A percentile compares a stretch with the other conserved stretches of the same genome.
Conservation (phyloP, 163 green algal species). For the Scenedesmus sp. region DNA sequence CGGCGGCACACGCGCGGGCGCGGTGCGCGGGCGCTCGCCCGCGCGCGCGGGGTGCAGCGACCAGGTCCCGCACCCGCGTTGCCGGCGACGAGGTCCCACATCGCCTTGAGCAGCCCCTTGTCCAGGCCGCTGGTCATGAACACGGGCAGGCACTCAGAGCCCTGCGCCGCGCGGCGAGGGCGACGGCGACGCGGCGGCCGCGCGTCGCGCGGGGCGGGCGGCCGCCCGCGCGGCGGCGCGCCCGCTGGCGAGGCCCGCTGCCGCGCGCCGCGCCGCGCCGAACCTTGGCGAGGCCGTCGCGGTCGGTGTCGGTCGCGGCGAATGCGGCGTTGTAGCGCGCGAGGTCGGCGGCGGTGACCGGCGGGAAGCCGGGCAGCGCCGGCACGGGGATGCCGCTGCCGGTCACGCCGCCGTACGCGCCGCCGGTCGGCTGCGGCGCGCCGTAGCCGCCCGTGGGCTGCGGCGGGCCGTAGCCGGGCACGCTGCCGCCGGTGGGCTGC, state of each 20-base stretch:
- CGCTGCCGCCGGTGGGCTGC: too few species aligned
- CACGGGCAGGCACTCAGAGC: slow-evolving; percentile 78
- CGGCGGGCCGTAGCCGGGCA: too few species aligned
- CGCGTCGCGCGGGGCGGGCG: too few species aligned
- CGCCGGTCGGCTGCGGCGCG: slow-evolving; percentile 47
- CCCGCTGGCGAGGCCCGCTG: too few species aligned
- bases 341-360: slow-evolving; percentile 42
- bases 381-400: too few species aligned
- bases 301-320: slow-evolving; percentile 74
- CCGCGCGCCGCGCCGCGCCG: not conserved
- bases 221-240: too few species aligned
- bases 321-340: slow-evolving; percentile 76
- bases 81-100: slow-evolving; percentile 62
- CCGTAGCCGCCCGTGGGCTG: slow-evolving; percentile 13
- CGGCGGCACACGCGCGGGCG: slow-evolving; percentile 70
- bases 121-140: slow-evolving; percentile 86
- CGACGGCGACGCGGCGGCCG: too few species aligned
- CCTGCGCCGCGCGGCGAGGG: too few species aligned
- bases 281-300: slow-evolving; percentile 78
- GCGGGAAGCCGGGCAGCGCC: slow-evolving; percentile 31
- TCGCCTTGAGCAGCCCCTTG: slow-evolving; percentile 65
- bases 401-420: not conserved
- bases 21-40: too few species aligned
- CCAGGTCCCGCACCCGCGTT: slow-evolving; percentile 8
- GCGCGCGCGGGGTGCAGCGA: not conserved